Conservation (phyloP, 441 rosid species). For the Jatropha multifida region DNA sequence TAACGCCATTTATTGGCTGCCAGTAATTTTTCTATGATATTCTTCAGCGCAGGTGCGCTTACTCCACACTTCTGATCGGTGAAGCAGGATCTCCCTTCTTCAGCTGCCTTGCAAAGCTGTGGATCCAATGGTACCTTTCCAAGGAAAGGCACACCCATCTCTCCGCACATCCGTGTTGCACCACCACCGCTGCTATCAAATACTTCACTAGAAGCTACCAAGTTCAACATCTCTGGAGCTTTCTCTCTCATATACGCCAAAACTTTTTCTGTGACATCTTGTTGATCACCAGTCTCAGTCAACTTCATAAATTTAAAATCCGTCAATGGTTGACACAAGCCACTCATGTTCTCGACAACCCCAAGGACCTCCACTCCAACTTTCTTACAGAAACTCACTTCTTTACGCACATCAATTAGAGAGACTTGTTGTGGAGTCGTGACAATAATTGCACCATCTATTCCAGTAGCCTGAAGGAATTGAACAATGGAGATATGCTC, state of each 20-base stretch:
- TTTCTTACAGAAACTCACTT: slow-evolving; percentile 92
- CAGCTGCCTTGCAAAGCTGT: slow-evolving; percentile 90
- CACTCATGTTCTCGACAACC: slow-evolving; percentile 98
- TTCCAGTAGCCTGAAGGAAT: slow-evolving; percentile 78
- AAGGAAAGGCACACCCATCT: slow-evolving; percentile 83
- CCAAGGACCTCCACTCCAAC: slow-evolving; percentile 89
- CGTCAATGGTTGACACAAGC: slow-evolving; percentile 64
- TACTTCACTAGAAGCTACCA: slow-evolving; percentile 64
- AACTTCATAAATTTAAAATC: slow-evolving; percentile 62
- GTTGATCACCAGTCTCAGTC: slow-evolving; percentile 49
- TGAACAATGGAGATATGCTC: slow-evolving; percentile 93
- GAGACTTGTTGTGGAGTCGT: slow-evolving; percentile 95
- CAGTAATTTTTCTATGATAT: slow-evolving; percentile 55
- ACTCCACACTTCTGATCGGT: slow-evolving; percentile 54
- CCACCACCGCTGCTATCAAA: slow-evolving; percentile 92
- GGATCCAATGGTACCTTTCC: slow-evolving; percentile 97
- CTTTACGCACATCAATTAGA: slow-evolving; percentile 87
- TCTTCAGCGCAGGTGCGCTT: slow-evolving; percentile 70
- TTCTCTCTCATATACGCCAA: slow-evolving; percentile 54
- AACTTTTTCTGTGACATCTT: slow-evolving; percentile 56
- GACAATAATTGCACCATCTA: slow-evolving; percentile 90
- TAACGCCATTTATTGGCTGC: slow-evolving; percentile 37
- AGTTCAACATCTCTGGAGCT: slow-evolving; percentile 68
- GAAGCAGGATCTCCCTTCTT: slow-evolving; percentile 90
- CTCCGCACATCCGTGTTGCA: slow-evolving; percentile 75